Evolutionary conservation across 495 filamentous ascomycete genomes (phyloP).

Genomic region (Clavariopsis aquatica): DNA sequence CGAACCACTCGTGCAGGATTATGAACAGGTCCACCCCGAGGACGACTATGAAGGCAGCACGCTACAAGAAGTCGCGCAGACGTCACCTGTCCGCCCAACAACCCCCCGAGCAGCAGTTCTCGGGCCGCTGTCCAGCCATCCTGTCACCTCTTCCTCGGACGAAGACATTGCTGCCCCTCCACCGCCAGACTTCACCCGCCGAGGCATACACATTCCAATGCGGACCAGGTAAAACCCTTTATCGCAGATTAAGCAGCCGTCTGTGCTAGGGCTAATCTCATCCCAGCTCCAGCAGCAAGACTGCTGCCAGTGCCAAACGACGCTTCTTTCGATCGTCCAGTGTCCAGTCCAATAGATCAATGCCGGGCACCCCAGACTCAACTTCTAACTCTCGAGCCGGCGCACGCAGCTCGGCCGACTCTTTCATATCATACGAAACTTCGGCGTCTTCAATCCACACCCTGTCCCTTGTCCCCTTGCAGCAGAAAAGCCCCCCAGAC

Average conservation of each 20-base stretch:
- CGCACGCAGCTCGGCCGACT: conserved; percentile 44
- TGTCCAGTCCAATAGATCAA: conserved; percentile 19
- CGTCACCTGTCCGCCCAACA: conserved; percentile 3
- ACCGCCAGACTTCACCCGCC: conserved; percentile 37
- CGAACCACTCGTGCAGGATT: conserved; percentile 39
- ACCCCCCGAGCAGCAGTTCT: conserved; percentile 7
- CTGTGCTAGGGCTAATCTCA: not conserved
- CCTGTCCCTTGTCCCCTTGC: conserved; percentile 44
- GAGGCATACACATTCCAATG: conserved; percentile 41
- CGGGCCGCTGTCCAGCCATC: conserved; percentile 27
- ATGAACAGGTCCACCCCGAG: conserved; percentile 31
- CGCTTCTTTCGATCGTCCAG: conserved; percentile 31
- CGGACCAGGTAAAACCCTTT: conserved; percentile 40
- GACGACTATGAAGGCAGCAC: not conserved
- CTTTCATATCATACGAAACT: conserved; percentile 45
- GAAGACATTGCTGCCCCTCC: conserved; percentile 32
- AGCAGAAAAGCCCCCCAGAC: conserved; percentile 46
- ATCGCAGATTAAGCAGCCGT: not conserved
- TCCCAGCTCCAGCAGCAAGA: conserved; percentile 25
- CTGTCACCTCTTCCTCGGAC: conserved; percentile 32
- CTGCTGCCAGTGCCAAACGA: conserved; percentile 7
- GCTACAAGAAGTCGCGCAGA: conserved; percentile 24
- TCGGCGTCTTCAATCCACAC: conserved; percentile 40
- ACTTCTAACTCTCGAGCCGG: conserved; percentile 7
- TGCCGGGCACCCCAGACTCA: conserved; percentile 34